Evolutionary conservation across 352 stramenopile genomes (phyloP).

Genomic region (Phytopythium kandeliae): DNA sequence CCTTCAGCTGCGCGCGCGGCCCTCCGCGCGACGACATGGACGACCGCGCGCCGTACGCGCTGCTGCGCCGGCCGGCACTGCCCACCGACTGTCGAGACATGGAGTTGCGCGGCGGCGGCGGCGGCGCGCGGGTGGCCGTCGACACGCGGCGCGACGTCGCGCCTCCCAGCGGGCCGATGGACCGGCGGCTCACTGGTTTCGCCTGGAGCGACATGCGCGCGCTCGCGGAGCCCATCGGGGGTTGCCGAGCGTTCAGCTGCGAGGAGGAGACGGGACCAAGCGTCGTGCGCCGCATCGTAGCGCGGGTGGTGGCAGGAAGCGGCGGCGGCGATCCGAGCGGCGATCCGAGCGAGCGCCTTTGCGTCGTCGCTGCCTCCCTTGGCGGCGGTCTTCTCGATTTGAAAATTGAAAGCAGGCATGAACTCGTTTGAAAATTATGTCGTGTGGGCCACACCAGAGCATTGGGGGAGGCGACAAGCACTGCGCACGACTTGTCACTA

Average conservation of each 20-base stretch:
- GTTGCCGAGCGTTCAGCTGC: conserved; percentile 66
- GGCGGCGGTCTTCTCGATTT: background rate
- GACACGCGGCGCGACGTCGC: conserved; percentile 47
- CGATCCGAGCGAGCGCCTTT: no score
- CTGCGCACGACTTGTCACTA: no score
- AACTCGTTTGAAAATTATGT: background rate
- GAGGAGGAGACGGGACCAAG: conserved; percentile 80
- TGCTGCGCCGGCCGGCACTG: conserved; percentile 40
- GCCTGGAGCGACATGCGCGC: conserved; percentile 49
- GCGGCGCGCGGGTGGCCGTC: conserved; percentile 9
- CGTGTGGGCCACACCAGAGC: background rate
- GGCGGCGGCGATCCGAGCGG: no score
- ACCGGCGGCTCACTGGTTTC: conserved; percentile 45
- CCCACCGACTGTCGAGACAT: conserved; percentile 47
- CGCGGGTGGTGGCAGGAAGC: background rate
- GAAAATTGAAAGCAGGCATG: background rate
- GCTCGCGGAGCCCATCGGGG: conserved; percentile 10
- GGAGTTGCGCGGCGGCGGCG: conserved; percentile 29
- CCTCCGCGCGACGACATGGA: conserved; percentile 35
- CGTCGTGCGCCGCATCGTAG: conserved; percentile 74
- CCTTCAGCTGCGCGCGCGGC: conserved; percentile 31
- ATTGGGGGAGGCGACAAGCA: no score
- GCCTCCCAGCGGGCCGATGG: conserved; percentile 28
- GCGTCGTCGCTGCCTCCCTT: background rate
- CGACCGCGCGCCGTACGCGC: conserved; percentile 51